phyloP scores from a whole-genome alignment of 345 rosid species.

The Tarenaya hassleriana region DNA sequence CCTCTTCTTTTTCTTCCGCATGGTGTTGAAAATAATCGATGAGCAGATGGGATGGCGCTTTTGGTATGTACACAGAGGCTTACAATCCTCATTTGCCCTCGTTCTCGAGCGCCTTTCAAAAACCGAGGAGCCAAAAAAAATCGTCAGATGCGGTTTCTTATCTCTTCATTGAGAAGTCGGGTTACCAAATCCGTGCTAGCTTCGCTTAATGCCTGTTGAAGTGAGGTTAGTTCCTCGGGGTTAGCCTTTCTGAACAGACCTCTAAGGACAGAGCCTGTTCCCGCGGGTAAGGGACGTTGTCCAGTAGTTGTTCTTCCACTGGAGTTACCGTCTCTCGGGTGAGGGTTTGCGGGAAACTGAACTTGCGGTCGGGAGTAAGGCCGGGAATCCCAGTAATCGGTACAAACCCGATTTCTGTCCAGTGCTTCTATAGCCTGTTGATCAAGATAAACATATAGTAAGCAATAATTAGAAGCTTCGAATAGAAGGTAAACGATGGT shows the following conservation, averaged over 20 bases:
- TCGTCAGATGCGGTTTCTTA: constrained; percentile 44
- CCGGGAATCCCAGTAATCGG: constrained; percentile 90
- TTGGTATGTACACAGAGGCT: no score
- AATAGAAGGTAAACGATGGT: neutral
- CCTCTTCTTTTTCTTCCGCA: no score
- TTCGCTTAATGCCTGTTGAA: constrained; percentile 37
- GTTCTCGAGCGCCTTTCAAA: no score
- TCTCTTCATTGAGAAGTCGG: constrained; percentile 54
- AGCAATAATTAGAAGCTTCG: neutral
- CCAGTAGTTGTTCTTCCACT: constrained; percentile 19
- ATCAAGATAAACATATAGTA: constrained; percentile 7
- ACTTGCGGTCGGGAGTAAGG: constrained; percentile 81
- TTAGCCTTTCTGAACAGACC: constrained; percentile 68
- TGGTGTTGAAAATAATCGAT: no score
- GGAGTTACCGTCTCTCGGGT: constrained; percentile 24
- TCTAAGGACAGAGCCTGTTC: constrained; percentile 37
- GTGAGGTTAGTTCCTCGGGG: constrained; percentile 50
- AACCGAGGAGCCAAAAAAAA: neutral
- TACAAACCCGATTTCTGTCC: constrained; percentile 77
- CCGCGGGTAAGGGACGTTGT: constrained; percentile 28
- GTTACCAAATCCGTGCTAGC: constrained; percentile 36
- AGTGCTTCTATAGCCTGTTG: constrained; percentile 82
- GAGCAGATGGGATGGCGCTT: no score
- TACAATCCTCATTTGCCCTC: no score
- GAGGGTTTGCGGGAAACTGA: constrained; percentile 52